Conservation (phyloP, 257 asterid species). For the Fraxinus anomala region DNA sequence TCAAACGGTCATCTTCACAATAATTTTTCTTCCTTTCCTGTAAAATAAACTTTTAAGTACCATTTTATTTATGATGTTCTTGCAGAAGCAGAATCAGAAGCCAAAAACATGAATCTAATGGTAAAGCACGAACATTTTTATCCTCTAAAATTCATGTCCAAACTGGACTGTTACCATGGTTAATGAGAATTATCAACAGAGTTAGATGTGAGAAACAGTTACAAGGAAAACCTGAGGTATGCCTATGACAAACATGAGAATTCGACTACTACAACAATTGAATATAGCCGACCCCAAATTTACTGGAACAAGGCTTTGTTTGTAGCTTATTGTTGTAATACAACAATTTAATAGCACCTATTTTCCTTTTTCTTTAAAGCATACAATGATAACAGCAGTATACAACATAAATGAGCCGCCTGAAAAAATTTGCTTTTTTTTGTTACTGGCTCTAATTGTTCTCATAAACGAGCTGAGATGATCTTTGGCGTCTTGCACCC, state of each 20-base stretch:
- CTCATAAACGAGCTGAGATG: constrained; percentile 24
- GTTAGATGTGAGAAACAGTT: constrained; percentile 6
- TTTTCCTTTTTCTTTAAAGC: constrained; percentile 21
- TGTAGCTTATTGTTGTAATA: neutral
- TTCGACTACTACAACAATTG: constrained; percentile 18
- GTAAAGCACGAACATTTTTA: neutral
- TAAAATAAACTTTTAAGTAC: too few relatives aligned
- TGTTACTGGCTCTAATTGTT: constrained; percentile 33
- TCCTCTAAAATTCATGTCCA: neutral
- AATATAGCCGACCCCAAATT: neutral
- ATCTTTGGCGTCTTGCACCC: constrained; percentile 76
- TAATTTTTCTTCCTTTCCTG: neutral
- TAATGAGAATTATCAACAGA: neutral
- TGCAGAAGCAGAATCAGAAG: neutral
- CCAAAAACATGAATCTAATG: neutral
- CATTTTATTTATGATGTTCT: neutral
- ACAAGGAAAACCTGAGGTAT: constrained; percentile 19
- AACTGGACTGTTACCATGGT: neutral
- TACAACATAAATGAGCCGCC: constrained; percentile 30
- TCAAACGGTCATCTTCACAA: too few relatives aligned
- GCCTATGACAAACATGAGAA: constrained; percentile 10
- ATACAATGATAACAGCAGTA: constrained; percentile 18
- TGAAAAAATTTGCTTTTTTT: constrained; percentile 21
- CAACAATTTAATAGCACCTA: constrained; percentile 27
- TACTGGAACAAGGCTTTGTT: neutral